Conservation (phyloP, 768 basidiomycete species). For the Amanita jacksonii region DNA sequence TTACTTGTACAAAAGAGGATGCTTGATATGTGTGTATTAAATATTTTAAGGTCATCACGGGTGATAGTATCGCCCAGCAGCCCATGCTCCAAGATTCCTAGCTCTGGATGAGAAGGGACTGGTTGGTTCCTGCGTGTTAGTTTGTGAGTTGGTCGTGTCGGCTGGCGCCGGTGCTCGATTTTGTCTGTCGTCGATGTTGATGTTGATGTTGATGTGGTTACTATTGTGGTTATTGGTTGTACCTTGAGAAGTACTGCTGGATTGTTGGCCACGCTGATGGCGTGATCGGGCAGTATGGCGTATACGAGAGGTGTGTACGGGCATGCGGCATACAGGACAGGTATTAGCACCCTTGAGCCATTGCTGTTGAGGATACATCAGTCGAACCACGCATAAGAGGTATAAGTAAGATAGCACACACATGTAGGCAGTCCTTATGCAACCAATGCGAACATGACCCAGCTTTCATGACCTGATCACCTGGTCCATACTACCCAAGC, state of each 20-base stretch:
- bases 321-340: conserved; percentile 73
- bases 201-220: too few relatives aligned
- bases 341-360: conserved; percentile 71
- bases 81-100: neutral
- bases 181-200: neutral
- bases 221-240: neutral
- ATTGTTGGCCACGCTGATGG: neutral
- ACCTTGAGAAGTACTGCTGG: neutral
- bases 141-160: neutral
- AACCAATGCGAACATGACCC: conserved; percentile 72
- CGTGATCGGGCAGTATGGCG: neutral
- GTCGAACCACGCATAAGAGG: neutral
- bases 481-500: conserved; percentile 33
- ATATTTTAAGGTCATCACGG: too few relatives aligned
- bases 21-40: too few relatives aligned
- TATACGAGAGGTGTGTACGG: conserved; percentile 24
- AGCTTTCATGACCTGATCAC: conserved; percentile 58
- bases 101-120: neutral
- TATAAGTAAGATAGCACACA: conserved; percentile 24
- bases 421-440: conserved; percentile 68
- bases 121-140: neutral
- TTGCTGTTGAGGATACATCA: conserved; percentile 37
- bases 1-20: too few relatives aligned
- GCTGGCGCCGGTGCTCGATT: neutral
- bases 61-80: conserved; percentile 5